Conservation (phyloP, 331 rosid species). For the Cydonia oblonga region DNA sequence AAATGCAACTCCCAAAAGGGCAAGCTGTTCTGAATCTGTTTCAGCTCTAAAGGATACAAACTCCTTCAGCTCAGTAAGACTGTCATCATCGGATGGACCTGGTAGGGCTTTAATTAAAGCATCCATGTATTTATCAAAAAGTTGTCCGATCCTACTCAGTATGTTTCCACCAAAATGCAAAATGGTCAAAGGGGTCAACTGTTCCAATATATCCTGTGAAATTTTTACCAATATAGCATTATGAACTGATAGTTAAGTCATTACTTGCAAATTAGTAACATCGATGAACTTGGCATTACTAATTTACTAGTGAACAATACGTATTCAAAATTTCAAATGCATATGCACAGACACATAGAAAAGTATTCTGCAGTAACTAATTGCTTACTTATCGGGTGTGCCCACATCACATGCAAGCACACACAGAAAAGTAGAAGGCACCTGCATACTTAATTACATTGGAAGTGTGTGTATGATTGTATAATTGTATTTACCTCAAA, state of each 20-base stretch:
- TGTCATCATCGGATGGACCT: constrained; percentile 87
- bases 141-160: constrained; percentile 51
- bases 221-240: background rate
- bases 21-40: constrained; percentile 90
- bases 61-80: constrained; percentile 69
- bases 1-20: constrained; percentile 79
- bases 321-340: background rate
- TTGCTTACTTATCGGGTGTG: background rate
- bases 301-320: background rate
- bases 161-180: constrained; percentile 80
- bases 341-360: background rate
- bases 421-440: background rate
- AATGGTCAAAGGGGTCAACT: constrained; percentile 53
- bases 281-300: background rate
- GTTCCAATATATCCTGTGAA: constrained; percentile 82
- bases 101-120: constrained; percentile 72
- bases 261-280: background rate
- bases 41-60: constrained; percentile 66
- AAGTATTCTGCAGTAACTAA: background rate
- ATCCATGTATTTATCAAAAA: constrained; percentile 84
- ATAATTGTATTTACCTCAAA: background rate
- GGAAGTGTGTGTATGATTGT: background rate
- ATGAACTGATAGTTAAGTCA: background rate
- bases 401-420: background rate
- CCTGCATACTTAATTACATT: background rate